Evolutionary conservation across 495 filamentous ascomycete species (phyloP).

Genomic region (Penicillium dipodomyicola): DNA sequence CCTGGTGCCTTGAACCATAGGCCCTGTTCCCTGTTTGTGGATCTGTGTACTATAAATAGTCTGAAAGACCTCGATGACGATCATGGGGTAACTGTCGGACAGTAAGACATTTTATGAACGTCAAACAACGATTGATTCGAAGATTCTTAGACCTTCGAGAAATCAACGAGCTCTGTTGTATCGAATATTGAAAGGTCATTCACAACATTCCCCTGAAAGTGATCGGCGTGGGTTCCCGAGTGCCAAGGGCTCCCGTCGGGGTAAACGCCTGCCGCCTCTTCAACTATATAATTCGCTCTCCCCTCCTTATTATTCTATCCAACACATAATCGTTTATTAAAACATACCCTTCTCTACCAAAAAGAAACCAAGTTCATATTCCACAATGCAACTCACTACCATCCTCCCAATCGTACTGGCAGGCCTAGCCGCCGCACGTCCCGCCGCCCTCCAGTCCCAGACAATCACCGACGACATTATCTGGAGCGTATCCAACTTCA

Average conservation of each 20-base stretch:
- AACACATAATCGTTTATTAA: not conserved
- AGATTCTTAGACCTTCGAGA: not conserved
- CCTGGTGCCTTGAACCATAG: not conserved
- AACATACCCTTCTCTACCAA: not conserved
- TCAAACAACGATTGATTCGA: slow-evolving; percentile 2
- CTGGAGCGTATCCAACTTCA: slow-evolving; percentile 38
- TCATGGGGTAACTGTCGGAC: not conserved
- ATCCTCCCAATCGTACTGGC: slow-evolving; percentile 30
- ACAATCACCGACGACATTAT: slow-evolving; percentile 27
- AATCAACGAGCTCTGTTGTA: no score
- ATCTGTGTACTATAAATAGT: slow-evolving; percentile 10
- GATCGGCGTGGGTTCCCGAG: not conserved
- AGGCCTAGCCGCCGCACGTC: slow-evolving; percentile 21
- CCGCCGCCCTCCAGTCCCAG: slow-evolving; percentile 21
- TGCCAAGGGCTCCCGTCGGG: slow-evolving; percentile 1
- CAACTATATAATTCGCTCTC: slow-evolving; percentile 4
- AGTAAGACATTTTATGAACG: slow-evolving; percentile 2
- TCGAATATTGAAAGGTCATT: not conserved
- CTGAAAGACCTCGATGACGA: slow-evolving; percentile 9
- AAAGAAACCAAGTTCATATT: not conserved
- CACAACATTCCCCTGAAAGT: slow-evolving; percentile 7
- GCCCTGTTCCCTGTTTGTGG: not conserved
- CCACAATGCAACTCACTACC: slow-evolving; percentile 38
- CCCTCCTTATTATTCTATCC: not conserved
- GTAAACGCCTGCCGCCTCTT: not conserved